A percentile compares a stretch with the other conserved stretches of the same genome.
These are phyloP conservation scores for Hibiscus mutabilis DNA, from an alignment of 345 rosid genomes.

Conservation along the genomic window DNA sequence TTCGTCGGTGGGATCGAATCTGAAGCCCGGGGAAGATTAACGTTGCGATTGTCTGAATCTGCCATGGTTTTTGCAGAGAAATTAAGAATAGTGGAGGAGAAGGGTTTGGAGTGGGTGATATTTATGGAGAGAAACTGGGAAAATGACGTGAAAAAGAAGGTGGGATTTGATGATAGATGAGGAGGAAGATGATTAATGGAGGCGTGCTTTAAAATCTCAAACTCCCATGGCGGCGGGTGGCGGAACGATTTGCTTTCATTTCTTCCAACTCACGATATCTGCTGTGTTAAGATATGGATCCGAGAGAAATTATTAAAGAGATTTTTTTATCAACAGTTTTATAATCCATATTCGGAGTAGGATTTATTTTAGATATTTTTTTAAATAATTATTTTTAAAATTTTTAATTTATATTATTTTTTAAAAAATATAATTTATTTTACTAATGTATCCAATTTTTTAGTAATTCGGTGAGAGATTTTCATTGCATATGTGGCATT, in stretches of 20 bases:
- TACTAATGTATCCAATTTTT: too few species aligned
- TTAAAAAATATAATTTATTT: too few species aligned
- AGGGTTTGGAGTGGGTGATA: constrained; percentile 18
- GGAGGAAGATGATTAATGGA: not conserved
- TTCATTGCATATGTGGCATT: too few species aligned
- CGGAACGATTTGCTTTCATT: constrained; percentile 7
- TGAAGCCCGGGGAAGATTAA: constrained; percentile 81
- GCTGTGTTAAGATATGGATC: not conserved
- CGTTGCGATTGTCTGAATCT: constrained; percentile 25
- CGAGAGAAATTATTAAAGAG: not conserved
- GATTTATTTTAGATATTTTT: too few species aligned
- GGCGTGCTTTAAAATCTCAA: not conserved
- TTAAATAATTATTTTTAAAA: too few species aligned
- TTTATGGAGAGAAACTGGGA: constrained; percentile 15
- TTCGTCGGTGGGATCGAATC: constrained; percentile 81
- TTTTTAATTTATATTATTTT: too few species aligned
- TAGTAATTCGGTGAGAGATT: too few species aligned
- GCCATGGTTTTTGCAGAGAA: constrained; percentile 26
- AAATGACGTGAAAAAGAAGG: constrained; percentile 48
- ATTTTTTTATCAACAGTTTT: too few species aligned
- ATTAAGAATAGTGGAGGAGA: constrained; percentile 13
- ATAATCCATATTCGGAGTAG: too few species aligned
- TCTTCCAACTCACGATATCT: constrained; percentile 32
- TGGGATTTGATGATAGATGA: constrained; percentile 10
- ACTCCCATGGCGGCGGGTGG: constrained; percentile 28